Evolutionary conservation across 139 green algal species (phyloP), one percentile per base, ranked within the genome.

Genomic region (Gonium pectorale): DNA sequence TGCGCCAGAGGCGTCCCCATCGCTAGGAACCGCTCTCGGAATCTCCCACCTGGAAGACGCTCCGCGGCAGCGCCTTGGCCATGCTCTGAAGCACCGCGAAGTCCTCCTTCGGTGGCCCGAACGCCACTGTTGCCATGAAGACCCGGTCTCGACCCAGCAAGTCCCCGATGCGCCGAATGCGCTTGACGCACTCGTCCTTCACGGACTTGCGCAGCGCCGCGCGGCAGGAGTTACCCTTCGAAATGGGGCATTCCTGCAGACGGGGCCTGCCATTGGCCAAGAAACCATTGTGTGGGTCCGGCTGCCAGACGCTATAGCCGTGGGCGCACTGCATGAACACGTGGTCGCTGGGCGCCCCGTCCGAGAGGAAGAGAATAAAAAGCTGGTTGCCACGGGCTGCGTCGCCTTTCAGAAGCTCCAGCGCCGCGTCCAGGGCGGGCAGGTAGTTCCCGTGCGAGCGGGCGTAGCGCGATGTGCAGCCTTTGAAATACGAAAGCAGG

Each of bases 321-420:
- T 79, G 70, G 7, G 5, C 22, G 46, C 70, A 64, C 5, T 5
- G 19, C 46, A 79, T 79, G 3, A 43, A 26, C 26, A 37, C 56
- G 41, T 84, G 77, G 62, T 91, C 88, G 74, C 79, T 88, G 52
- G 88, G 88, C 27, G 80, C 82, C 11, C 88, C 88, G 60, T 91
- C 88, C 33, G 41, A 79, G 33, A 91, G 82, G 40, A 91, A 80
- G 22, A 89, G 33, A 15, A 91, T 33, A 49, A 89, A 81, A 33
- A 89, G 43, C 33, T 83, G 67, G 13, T 7, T 54, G 29, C 51
- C 37, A 5, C 44, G 69, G n/a, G 29, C 69, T 11, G 46, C 69
- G 17, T 78, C 69, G 27, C 21, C 44, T 11, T 27, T 27, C 29
- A 81, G 40, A 0, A 81, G 54, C 1, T 33, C 56, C 56, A 69